phyloP scores from a whole-genome alignment of 2,329 filamentous ascomycete species.

The Scedosporium dehoogii region DNA sequence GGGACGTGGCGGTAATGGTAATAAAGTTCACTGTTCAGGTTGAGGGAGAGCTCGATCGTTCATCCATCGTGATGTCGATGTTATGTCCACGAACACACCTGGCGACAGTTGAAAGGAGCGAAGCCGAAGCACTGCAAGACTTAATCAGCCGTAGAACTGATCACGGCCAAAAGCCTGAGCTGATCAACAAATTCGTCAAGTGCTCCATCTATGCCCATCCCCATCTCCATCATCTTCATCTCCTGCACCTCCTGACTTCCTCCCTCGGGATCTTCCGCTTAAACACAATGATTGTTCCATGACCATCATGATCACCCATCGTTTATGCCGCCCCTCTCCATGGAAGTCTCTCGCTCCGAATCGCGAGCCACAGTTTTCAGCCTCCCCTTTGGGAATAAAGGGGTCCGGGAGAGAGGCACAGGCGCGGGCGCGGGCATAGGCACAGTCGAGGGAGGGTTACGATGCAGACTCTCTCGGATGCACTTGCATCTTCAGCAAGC shows the following conservation, averaged over 20 bases:
- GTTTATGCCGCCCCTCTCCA: background rate
- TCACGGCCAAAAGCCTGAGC: no score
- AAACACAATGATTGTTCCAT: constrained; percentile 1
- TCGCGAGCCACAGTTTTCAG: background rate
- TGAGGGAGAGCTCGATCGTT: no score
- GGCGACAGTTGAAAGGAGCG: background rate
- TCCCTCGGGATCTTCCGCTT: background rate
- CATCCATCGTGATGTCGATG: no score
- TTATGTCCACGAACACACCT: background rate
- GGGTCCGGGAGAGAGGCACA: background rate
- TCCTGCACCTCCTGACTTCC: background rate
- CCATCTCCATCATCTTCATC: no score
- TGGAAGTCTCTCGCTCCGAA: background rate
- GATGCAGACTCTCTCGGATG: background rate
- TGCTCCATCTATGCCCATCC: no score
- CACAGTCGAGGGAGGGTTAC: background rate
- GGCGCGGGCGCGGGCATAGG: background rate
- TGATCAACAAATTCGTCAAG: no score
- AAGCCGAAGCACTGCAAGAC: background rate
- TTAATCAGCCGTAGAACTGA: background rate
- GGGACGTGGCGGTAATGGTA: no score
- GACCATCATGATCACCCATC: background rate
- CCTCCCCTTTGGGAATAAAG: background rate
- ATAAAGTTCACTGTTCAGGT: no score
- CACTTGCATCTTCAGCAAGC: background rate